Evolutionary conservation across 495 filamentous ascomycete genomes (phyloP).

Genomic region (Gamarada debralockiae): DNA sequence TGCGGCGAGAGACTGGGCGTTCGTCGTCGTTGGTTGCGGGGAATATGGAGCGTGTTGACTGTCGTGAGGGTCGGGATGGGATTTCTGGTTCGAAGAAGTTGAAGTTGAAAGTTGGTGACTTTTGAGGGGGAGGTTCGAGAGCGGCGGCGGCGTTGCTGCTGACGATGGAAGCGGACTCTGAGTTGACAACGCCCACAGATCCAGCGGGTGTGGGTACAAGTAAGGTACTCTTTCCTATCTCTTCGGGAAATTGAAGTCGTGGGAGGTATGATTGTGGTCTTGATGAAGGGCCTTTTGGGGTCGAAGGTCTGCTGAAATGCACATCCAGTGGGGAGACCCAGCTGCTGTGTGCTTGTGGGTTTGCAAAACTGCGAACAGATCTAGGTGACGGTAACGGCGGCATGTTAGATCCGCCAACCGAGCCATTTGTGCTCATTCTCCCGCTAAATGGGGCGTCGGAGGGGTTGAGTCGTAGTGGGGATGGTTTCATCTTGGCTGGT

Average conservation of each 20-base stretch:
- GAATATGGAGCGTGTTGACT: slow-evolving; percentile 11
- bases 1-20: background rate
- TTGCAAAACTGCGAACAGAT: too few relatives aligned
- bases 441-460: slow-evolving; percentile 4
- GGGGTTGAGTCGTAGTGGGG: slow-evolving; percentile 18
- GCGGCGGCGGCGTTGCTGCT: slow-evolving; percentile 1
- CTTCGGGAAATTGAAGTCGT: slow-evolving; percentile 11
- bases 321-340: slow-evolving; percentile 17
- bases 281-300: slow-evolving; percentile 2
- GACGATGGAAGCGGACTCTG: slow-evolving; percentile 12
- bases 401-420: slow-evolving; percentile 14
- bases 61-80: background rate
- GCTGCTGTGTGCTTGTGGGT: slow-evolving; percentile 5
- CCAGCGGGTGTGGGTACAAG: background rate
- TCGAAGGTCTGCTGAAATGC: slow-evolving; percentile 16
- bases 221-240: slow-evolving; percentile 1
- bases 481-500: slow-evolving; percentile 7
- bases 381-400: slow-evolving; percentile 12
- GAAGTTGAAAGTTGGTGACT: background rate
- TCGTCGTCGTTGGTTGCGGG: background rate
- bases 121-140: background rate
- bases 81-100: background rate
- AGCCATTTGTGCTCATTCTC: background rate
- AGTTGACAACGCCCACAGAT: slow-evolving; percentile 1
- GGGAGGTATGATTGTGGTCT: slow-evolving; percentile 16